A percentile compares a stretch with the other conserved stretches of the same genome.
These are phyloP conservation scores for Daldinia grandis DNA, from an alignment of 495 filamentous ascomycete genomes.

Conservation along the genomic window DNA sequence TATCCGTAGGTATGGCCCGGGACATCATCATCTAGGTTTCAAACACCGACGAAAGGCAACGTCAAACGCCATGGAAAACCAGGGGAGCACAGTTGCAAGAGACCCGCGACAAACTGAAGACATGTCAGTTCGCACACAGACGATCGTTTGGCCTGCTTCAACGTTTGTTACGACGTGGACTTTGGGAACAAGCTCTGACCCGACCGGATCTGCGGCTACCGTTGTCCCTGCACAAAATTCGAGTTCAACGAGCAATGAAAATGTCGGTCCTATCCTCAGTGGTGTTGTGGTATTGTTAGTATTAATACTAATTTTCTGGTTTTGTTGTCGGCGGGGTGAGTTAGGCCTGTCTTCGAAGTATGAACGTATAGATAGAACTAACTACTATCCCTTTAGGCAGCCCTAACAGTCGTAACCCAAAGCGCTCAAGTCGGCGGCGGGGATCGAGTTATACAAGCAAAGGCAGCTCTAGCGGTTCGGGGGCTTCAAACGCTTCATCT, in stretches of 20 bases:
- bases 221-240: constrained; percentile 21
- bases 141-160: constrained; percentile 26
- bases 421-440: constrained; percentile 25
- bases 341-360: neutral
- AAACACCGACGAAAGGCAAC: neutral
- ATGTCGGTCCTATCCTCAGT: constrained; percentile 31
- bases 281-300: constrained; percentile 27
- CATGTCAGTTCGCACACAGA: constrained; percentile 32
- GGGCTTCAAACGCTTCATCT: constrained; percentile 23
- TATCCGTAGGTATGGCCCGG: constrained; percentile 9
- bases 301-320: constrained; percentile 27
- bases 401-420: constrained; percentile 13
- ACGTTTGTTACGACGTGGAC: constrained; percentile 36
- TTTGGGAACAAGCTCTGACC: constrained; percentile 18
- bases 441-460: constrained; percentile 27
- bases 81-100: neutral
- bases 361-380: neutral
- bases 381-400: constrained; percentile 8
- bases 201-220: constrained; percentile 24
- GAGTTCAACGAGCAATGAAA: constrained; percentile 1
- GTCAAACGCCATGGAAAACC: constrained; percentile 1
- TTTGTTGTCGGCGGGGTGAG: constrained; percentile 36
- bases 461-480: constrained; percentile 21
- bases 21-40: neutral
- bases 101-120: constrained; percentile 13